These are phyloP conservation scores for Pholiota conissans DNA, from an alignment of 768 basidiomycete species.

Conservation along the genomic window DNA sequence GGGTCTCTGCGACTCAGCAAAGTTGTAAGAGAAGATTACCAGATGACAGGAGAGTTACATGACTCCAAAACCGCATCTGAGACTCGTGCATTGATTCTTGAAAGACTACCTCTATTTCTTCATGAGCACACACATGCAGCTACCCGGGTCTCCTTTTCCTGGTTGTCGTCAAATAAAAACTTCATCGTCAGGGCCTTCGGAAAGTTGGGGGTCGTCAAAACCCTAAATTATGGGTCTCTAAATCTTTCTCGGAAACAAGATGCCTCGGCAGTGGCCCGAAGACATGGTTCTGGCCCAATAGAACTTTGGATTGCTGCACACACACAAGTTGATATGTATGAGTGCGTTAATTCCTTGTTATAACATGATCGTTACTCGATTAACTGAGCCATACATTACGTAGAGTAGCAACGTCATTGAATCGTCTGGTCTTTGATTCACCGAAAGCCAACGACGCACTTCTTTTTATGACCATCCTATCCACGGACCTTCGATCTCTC, in stretches of 20 bases:
- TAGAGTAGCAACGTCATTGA: slow-evolving; percentile 85
- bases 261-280: slow-evolving; percentile 70
- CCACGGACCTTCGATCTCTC: slow-evolving; percentile 82
- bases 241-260: slow-evolving; percentile 58
- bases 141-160: slow-evolving; percentile 59
- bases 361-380: background rate
- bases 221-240: slow-evolving; percentile 51
- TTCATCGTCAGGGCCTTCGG: slow-evolving; percentile 71
- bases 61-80: slow-evolving; percentile 49
- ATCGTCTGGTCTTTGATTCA: slow-evolving; percentile 73
- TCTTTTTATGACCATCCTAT: slow-evolving; percentile 90
- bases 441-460: slow-evolving; percentile 86
- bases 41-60: slow-evolving; percentile 51
- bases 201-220: slow-evolving; percentile 62
- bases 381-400: background rate
- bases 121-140: slow-evolving; percentile 80
- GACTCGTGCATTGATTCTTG: slow-evolving; percentile 64
- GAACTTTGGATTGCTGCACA: slow-evolving; percentile 78
- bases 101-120: slow-evolving; percentile 87
- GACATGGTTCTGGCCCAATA: slow-evolving; percentile 54
- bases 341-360: slow-evolving; percentile 55
- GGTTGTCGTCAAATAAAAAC: slow-evolving; percentile 63
- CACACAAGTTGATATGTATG: slow-evolving; percentile 84
- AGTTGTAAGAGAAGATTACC: slow-evolving; percentile 78
- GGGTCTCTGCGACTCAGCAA: slow-evolving; percentile 75